These are phyloP conservation scores for Fusarium paranaense DNA, from an alignment of 2,329 filamentous ascomycete species.

Conservation along the genomic window DNA sequence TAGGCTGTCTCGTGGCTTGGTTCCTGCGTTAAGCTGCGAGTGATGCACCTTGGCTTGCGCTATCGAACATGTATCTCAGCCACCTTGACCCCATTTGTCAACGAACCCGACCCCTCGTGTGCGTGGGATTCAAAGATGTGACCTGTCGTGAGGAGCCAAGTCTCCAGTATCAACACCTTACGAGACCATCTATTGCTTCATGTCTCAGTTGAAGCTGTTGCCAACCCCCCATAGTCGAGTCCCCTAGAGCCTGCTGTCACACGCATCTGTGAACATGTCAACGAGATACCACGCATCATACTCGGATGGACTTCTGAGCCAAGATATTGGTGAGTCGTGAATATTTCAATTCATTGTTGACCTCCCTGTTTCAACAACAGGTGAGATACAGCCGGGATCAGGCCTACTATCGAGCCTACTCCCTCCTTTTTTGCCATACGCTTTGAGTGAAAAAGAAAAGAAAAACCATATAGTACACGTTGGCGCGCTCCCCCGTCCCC, in stretches of 20 bases:
- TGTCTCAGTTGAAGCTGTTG: background rate
- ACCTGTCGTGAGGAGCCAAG: background rate
- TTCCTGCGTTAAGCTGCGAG: background rate
- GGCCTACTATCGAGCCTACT: slow-evolving; percentile 15
- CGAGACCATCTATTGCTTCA: background rate
- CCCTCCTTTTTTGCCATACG: slow-evolving; percentile 27
- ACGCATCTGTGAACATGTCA: background rate
- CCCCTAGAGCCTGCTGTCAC: background rate
- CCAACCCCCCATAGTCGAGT: no score
- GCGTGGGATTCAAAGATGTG: background rate
- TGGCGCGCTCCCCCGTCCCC: slow-evolving; percentile 12
- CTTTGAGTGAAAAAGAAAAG: slow-evolving; percentile 8
- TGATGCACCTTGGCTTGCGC: background rate
- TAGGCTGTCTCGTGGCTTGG: background rate
- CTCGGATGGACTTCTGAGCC: background rate
- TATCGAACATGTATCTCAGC: background rate
- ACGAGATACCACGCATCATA: background rate
- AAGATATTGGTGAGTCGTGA: slow-evolving; percentile 2
- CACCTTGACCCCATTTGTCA: background rate
- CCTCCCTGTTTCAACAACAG: slow-evolving; percentile 12
- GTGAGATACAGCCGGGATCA: slow-evolving; percentile 9
- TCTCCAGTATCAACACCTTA: background rate
- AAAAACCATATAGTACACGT: slow-evolving; percentile 40
- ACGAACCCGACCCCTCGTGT: background rate
- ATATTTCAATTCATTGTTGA: slow-evolving; percentile 26